Evolutionary conservation across 768 basidiomycete species (phyloP).

Genomic region (Atractiella rhizophila): DNA sequence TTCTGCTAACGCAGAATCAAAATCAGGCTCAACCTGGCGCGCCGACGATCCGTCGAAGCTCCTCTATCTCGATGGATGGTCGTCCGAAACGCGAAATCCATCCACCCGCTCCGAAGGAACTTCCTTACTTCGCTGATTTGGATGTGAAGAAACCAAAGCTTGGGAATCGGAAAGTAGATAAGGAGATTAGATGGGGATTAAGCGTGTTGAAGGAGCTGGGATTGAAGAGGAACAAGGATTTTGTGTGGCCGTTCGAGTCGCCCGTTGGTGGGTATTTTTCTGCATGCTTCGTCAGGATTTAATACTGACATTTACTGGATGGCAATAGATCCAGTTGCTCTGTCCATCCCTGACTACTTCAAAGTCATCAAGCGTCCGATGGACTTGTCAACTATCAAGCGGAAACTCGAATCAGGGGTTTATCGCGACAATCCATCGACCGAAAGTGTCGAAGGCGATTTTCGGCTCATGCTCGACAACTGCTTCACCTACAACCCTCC

Average conservation of each 20-base stretch:
- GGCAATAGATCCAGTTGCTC: constrained; percentile 40
- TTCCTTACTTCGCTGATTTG: constrained; percentile 38
- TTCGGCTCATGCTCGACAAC: constrained; percentile 83
- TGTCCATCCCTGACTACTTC: constrained; percentile 60
- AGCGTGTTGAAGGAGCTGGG: constrained; percentile 47
- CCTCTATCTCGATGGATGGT: constrained; percentile 15
- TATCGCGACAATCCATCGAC: constrained; percentile 36
- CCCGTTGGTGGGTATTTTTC: constrained; percentile 52
- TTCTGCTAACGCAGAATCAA: constrained; percentile 10
- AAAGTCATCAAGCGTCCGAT: constrained; percentile 81
- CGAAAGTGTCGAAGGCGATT: constrained; percentile 60
- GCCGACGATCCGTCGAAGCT: constrained; percentile 53
- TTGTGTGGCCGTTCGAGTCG: constrained; percentile 68
- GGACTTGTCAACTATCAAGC: constrained; percentile 72
- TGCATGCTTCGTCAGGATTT: background rate
- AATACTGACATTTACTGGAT: background rate
- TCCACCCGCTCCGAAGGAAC: constrained; percentile 76
- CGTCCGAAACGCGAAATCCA: constrained; percentile 98
- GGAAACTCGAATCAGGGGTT: constrained; percentile 49
- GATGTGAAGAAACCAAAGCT: too few species aligned
- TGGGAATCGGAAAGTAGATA: too few species aligned
- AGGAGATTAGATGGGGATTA: too few species aligned
- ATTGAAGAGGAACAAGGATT: constrained; percentile 45
- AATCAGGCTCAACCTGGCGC: constrained; percentile 21
- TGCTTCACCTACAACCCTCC: constrained; percentile 77